Evolutionary conservation across 2,329 filamentous ascomycete species (phyloP), one percentile per base, ranked within the genome.

Genomic region (Nothomitra cinnamomea): DNA sequence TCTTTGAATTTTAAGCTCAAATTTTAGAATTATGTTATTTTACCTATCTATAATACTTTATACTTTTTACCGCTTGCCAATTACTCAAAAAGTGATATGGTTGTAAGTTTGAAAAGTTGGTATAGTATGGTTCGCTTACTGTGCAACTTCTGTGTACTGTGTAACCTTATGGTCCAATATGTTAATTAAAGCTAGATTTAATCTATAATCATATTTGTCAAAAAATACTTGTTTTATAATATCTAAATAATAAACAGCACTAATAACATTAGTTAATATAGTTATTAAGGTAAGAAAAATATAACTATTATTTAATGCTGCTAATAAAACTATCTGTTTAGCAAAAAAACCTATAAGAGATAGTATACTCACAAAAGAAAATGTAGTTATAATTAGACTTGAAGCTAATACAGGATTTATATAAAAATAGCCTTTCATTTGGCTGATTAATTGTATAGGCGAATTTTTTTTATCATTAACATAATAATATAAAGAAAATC

Each of bases 231-330:
- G 58, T 65, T 65, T 65, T 61, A 63, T 60, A 56, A 64, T 59
- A 60, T 60, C 62, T 64, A 66, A 61, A 59, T 66, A 66, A 60
- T 66, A 66, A 55, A 61, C 61, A 59, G 62, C 62, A 60, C 62
- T 61, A 60, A 65, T 64, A 55, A 66, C 64, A 63, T 62, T 65
- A 57, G 64, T 65, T 58, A 66, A 57, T 60, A 66, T 65, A 53
- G 62, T 63, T 54, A 66, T 54, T 61, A 66, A 60, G 54, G 60
- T 57, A 57, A 67, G 61, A 60, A 67, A 66, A 45, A 64, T 56
- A 59, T 65, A 63, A 56, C 61, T 62, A 55, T 60, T 63, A 59
- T 64, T 60, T 60, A 64, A 58, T 53, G 61, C 62, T 56, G 61
- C 59, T 60, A 59, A 63, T 60, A 64, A 60, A 53, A 64, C 59